Evolutionary conservation across 139 green algal species (phyloP).

Genomic region (Chlamydomonas sphaeroides): DNA sequence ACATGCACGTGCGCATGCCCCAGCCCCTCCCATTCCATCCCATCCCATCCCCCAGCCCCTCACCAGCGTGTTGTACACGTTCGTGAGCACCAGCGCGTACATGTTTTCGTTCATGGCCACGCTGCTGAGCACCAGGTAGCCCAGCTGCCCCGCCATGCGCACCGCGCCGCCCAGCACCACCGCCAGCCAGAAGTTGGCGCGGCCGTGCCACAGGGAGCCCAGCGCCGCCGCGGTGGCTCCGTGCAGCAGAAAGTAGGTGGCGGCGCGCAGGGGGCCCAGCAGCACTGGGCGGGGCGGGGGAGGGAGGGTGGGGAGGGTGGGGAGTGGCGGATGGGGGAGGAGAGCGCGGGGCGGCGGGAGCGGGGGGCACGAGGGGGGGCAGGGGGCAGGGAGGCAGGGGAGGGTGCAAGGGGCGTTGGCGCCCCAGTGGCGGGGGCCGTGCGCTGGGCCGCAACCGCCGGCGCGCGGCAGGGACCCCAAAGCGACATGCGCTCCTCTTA

Average conservation of each 20-base stretch:
- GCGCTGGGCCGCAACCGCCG: no score
- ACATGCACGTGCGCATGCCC: no score
- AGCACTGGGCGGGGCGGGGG: constrained; percentile 64
- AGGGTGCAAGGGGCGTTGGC: no score
- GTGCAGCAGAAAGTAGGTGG: constrained; percentile 81
- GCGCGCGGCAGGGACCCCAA: no score
- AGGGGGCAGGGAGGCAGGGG: no score
- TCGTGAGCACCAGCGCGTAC: constrained; percentile 73
- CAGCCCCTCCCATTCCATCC: no score
- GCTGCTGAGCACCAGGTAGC: constrained; percentile 70
- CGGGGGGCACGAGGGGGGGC: background rate
- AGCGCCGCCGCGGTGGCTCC: constrained; percentile 73
- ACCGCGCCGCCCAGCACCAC: constrained; percentile 47
- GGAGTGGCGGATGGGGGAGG: background rate
- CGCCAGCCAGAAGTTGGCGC: constrained; percentile 44
- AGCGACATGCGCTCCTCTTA: no score
- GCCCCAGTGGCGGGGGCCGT: no score
- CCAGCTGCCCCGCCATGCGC: constrained; percentile 69
- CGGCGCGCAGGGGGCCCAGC: constrained; percentile 77
- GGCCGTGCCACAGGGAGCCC: constrained; percentile 57
- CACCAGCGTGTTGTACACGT: constrained; percentile 80
- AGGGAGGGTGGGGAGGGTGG: background rate
- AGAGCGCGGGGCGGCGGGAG: no score
- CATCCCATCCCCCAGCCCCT: constrained; percentile 2
- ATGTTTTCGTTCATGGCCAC: constrained; percentile 86